Percentiles rank a stretch among this genome's conserved stretches.
These are phyloP conservation scores for Silene vulgaris DNA, from an alignment of 179 eudicot genomes.

Conservation along the genomic window DNA sequence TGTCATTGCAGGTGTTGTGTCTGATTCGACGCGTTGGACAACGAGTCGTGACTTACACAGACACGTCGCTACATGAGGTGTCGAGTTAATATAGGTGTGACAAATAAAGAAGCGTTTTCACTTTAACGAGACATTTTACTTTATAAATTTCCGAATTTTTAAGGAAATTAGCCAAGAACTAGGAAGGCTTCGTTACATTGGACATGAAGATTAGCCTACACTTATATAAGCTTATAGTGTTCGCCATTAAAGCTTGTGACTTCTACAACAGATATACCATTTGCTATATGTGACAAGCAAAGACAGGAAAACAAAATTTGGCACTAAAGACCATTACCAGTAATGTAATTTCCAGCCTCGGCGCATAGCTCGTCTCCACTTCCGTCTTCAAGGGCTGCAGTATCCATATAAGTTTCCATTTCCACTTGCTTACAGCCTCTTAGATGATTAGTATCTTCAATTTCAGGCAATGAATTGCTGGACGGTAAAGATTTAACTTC, in stretches of 20 bases:
- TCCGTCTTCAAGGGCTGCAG: slow-evolving; percentile 4
- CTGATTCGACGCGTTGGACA: too few species aligned
- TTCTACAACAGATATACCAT: background rate
- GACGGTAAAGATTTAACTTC: background rate
- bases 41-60: too few species aligned
- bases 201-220: background rate
- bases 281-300: background rate
- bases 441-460: background rate
- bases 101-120: too few species aligned
- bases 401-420: background rate
- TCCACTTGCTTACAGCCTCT: background rate
- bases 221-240: background rate
- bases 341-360: background rate
- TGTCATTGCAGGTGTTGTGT: too few species aligned
- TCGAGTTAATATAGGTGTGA: background rate
- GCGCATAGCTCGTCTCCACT: background rate
- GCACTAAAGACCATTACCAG: slow-evolving; percentile 3
- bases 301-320: background rate
- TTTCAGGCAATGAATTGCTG: background rate
- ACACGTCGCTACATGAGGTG: too few species aligned
- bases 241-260: background rate
- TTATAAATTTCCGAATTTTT: too few species aligned
- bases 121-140: too few species aligned
- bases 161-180: background rate
- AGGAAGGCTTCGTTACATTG: background rate